These are phyloP conservation scores for Phytophthora sp. DNA, from an alignment of 352 stramenopile genomes.

Conservation along the genomic window DNA sequence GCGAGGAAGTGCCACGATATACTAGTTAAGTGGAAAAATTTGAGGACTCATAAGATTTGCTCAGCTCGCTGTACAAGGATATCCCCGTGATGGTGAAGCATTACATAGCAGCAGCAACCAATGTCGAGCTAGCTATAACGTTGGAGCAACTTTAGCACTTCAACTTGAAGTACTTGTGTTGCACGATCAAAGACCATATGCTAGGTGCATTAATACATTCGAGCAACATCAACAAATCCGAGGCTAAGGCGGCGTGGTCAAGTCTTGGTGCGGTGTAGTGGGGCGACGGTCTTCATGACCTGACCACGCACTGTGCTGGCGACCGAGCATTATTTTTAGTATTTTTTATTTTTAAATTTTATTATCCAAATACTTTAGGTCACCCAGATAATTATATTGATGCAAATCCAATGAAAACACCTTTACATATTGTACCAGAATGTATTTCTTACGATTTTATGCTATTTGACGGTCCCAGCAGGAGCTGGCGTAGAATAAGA, in stretches of 20 bases:
- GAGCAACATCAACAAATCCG: neutral
- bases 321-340: no score
- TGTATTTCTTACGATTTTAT: no score
- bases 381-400: no score
- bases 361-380: no score
- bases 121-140: neutral
- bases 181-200: neutral
- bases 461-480: no score
- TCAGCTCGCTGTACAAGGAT: slow-evolving; percentile 2
- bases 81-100: slow-evolving; percentile 5
- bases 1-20: neutral
- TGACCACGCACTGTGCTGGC: neutral
- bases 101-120: neutral
- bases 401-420: no score
- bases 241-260: neutral
- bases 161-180: neutral
- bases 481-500: neutral
- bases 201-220: neutral
- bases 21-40: slow-evolving; percentile 3
- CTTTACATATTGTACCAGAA: no score
- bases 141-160: neutral
- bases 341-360: no score
- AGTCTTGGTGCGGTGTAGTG: slow-evolving; percentile 1
- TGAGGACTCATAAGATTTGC: slow-evolving; percentile 5
- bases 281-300: neutral